Conservation (phyloP, 2,329 filamentous ascomycete species). For the Colletotrichum abscissum region DNA sequence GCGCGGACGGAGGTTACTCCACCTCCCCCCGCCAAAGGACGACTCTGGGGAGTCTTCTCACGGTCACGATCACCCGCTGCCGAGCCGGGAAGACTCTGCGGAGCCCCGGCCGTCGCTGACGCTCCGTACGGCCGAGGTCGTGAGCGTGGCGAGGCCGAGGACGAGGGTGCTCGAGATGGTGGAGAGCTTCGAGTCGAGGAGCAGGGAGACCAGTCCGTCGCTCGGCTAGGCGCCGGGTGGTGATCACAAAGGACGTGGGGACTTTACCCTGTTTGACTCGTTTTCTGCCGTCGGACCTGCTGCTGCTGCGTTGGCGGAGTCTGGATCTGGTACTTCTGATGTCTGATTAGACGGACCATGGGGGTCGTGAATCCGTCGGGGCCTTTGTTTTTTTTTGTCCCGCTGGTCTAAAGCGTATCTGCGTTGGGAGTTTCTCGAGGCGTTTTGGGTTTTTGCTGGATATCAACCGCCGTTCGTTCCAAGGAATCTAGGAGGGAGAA, state of each 20-base stretch:
- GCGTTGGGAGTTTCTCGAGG: too few relatives aligned
- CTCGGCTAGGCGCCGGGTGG: neutral
- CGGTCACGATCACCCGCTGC: neutral
- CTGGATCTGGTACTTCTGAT: too few relatives aligned
- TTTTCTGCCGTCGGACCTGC: neutral
- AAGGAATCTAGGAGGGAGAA: neutral
- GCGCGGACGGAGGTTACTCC: constrained; percentile 29
- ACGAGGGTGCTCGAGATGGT: constrained; percentile 67
- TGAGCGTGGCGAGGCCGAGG: constrained; percentile 53
- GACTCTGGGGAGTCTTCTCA: neutral
- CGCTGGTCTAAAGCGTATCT: too few relatives aligned
- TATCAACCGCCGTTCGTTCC: neutral
- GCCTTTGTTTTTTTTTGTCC: too few relatives aligned
- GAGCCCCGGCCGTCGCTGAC: constrained; percentile 46
- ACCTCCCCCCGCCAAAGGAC: constrained; percentile 34
- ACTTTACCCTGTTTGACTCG: neutral
- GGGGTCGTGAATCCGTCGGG: too few relatives aligned
- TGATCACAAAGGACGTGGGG: neutral
- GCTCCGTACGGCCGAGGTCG: constrained; percentile 59
- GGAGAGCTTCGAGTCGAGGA: constrained; percentile 63
- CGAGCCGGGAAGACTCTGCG: constrained; percentile 32
- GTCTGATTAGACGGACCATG: too few relatives aligned
- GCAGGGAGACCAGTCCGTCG: constrained; percentile 52
- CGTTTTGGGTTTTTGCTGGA: too few relatives aligned
- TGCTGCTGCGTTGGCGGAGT: neutral